Evolutionary conservation across 2,329 filamentous ascomycete genomes (phyloP), one percentile per base, ranked within the genome.

Genomic region (Penicillium sp.): DNA sequence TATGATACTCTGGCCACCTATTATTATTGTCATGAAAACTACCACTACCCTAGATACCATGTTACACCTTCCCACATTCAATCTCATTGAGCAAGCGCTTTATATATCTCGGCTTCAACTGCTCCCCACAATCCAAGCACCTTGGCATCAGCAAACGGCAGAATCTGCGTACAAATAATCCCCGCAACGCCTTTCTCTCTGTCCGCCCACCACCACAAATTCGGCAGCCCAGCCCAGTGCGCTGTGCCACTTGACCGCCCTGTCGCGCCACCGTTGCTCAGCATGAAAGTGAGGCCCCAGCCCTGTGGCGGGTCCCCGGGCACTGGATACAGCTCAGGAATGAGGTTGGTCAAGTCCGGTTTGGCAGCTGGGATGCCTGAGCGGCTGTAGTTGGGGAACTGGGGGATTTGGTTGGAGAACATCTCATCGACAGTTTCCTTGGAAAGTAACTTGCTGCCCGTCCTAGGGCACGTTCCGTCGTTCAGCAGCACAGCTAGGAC

Each of bases 401-500:
- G 58, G 0, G 82, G 78, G 50, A 88, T 81, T 60, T 86, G 86
- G 67, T 90, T 89, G 55, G 75, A 76, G 69, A 86, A 89, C 84
- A 90, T 87, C 31, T 82, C 71, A 13, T 86, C 79, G 0, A 90
- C 82, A 0, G 86, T 88, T 29, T 79, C 75, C 16, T 79, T 76
- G 21, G 77, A 74, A 7, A 90, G 76, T 31, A 90, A 80, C 52
- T 78, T 75, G 0, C 70, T 69, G 1, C 82, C 80, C 0, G 85
- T 89, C 0, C 63, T 77, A 0, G 87, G 84, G 35, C 81, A 85
- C 0, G 75, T 82, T 47, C 88, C 88, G 58, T 87, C 75, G 67
- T 90, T 90, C 26, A 90, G 73, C 1, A 91, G 73, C 0, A 81
- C 78, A 0, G 84, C 79, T 3, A 90, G 78, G 22, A 90, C 83